Base-by-base conservation (phyloP, 805 yeast species). In the Ogataea corticis region DNA sequence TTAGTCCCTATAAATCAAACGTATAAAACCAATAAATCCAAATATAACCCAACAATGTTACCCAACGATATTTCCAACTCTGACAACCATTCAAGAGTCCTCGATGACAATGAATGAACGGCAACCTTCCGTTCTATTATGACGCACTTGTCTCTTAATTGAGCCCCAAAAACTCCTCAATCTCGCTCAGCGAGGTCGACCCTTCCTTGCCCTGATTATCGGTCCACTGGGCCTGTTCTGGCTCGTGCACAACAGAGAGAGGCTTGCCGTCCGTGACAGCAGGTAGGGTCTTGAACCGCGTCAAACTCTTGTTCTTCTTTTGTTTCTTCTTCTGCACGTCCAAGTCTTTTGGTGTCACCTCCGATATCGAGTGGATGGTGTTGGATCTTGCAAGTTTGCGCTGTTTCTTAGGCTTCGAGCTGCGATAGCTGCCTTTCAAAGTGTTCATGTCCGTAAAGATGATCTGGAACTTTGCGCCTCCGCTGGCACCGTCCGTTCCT, bases 381-480 rank as follows among this genome's bases (percentile, higher is more conserved):
- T 45, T 44, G 19, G 61, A 46, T 14, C 57, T 47, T 2, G 50
- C 43, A 3, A 58, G 45, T 15, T 52, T 45, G 33, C 50, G 49
- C 30, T 51, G 48, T 31, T 47, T 49, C 23, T 32, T 40, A 14
- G 39, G 35, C 30, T 42, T 45, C 13, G 48, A 34, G 15, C 47
- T 46, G 3, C 52, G 53, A 45, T 54, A 46, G 30, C 41, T 50
- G n/a, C 60, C 60, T 36, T 48, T 56, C 36, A 58, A 34, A 5
- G 61, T 58, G 37, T 57, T 58, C 55, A 72, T 69, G 52, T 73
- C 77, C 3, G 76, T 63, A 41, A 73, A 66, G 2, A 73, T 73
- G 46, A 73, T 72, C 55, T 74, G 78, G 54, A 73, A 73, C 55
- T 70, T 70, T 52, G 70, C 70, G 66, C 70, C 65, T 12, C 72